These are phyloP conservation scores for Colletotrichum cereale DNA, from an alignment of 2,329 filamentous ascomycete genomes.

Conservation along the genomic window DNA sequence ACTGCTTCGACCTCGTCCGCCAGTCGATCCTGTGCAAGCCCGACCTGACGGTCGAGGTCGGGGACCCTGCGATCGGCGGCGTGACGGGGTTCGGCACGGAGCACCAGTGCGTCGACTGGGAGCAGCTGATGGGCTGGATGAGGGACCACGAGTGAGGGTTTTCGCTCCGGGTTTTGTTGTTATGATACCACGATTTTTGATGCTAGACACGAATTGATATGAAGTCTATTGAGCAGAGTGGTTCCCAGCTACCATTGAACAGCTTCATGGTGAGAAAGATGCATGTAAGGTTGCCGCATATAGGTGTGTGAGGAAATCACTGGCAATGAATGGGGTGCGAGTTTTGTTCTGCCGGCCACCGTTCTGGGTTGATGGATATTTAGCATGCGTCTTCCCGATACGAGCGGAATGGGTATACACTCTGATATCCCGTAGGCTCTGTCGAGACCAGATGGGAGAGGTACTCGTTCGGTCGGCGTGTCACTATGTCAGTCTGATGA, in stretches of 20 bases:
- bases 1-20: conserved; percentile 21
- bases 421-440: not conserved
- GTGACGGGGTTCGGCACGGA: conserved; percentile 23
- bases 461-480: too few relatives aligned
- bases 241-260: not conserved
- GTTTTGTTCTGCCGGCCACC: too few relatives aligned
- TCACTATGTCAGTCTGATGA: not conserved
- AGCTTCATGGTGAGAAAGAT: not conserved
- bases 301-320: too few relatives aligned
- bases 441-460: too few relatives aligned
- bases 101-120: conserved; percentile 16
- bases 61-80: not conserved
- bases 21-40: conserved; percentile 13
- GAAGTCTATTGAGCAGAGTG: not conserved
- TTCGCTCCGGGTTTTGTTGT: too few relatives aligned
- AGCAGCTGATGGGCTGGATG: conserved; percentile 14
- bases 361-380: too few relatives aligned
- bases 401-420: too few relatives aligned
- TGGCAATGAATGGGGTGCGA: not conserved
- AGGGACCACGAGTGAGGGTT: not conserved
- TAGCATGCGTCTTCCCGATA: too few relatives aligned
- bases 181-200: not conserved
- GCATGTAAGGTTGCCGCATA: not conserved
- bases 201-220: not conserved
- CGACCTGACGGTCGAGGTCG: conserved; percentile 14